Evolutionary conservation across 2,329 filamentous ascomycete genomes (phyloP).

Genomic region (Macrophomina tecta): DNA sequence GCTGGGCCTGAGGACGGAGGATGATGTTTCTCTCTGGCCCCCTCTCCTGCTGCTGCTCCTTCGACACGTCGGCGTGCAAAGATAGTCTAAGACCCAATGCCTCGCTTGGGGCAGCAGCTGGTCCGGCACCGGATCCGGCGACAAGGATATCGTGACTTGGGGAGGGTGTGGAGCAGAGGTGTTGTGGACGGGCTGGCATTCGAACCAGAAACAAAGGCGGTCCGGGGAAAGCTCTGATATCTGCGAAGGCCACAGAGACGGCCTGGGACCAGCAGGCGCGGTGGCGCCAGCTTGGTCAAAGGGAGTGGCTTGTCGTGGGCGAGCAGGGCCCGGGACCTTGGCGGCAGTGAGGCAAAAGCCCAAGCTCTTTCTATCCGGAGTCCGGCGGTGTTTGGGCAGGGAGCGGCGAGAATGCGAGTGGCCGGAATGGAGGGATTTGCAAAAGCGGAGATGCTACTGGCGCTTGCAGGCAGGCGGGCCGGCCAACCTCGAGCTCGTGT

Average conservation of each 20-base stretch:
- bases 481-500: constrained; percentile 3
- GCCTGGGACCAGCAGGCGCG: background rate
- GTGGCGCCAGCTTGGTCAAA: background rate
- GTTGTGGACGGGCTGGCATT: background rate
- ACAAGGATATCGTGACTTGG: constrained; percentile 9
- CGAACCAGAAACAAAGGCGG: background rate
- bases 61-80: constrained; percentile 8
- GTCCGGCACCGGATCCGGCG: background rate
- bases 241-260: background rate
- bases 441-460: constrained; percentile 13
- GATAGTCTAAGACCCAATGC: constrained; percentile 23
- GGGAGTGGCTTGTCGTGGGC: background rate
- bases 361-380: background rate
- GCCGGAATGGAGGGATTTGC: constrained; percentile 19
- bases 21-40: background rate
- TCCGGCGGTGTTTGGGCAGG: background rate
- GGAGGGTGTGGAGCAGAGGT: background rate
- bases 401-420: constrained; percentile 9
- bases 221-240: background rate
- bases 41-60: constrained; percentile 10
- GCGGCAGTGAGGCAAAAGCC: background rate
- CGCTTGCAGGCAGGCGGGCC: constrained; percentile 13
- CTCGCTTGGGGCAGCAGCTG: constrained; percentile 19
- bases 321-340: background rate
- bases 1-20: background rate